Evolutionary conservation across 1,284 basidiomycete species (phyloP).

Genomic region (Fomitopsis pinicola): DNA sequence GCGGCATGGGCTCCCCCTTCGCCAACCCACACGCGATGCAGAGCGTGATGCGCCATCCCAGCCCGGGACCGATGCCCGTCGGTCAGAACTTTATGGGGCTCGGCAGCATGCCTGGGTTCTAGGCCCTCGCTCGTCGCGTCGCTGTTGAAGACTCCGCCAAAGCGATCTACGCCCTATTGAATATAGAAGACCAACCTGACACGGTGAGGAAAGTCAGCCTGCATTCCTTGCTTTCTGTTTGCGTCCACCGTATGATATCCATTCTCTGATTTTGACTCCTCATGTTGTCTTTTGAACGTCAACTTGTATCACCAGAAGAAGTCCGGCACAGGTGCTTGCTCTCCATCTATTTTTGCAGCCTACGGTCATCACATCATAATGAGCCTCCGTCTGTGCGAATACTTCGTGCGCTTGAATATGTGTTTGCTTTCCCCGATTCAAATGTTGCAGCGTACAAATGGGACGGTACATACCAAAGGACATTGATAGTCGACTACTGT

Average conservation of each 20-base stretch:
- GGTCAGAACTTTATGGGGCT: slow-evolving; percentile 57
- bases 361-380: slow-evolving; percentile 18
- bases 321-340: slow-evolving; percentile 10
- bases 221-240: slow-evolving; percentile 4
- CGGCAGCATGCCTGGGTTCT: slow-evolving; percentile 36
- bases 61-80: slow-evolving; percentile 49
- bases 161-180: slow-evolving; percentile 15
- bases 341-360: slow-evolving; percentile 11
- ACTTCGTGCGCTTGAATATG: slow-evolving; percentile 2
- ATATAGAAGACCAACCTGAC: slow-evolving; percentile 18
- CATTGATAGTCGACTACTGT: slow-evolving; percentile 52
- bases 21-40: slow-evolving; percentile 70
- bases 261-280: slow-evolving; percentile 3
- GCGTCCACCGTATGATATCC: slow-evolving; percentile 17
- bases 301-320: slow-evolving; percentile 19
- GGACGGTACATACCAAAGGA: slow-evolving; percentile 54
- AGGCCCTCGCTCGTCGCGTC: slow-evolving; percentile 1
- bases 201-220: slow-evolving; percentile 13
- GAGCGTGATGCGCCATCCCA: slow-evolving; percentile 75
- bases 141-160: background rate
- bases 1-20: slow-evolving; percentile 40
- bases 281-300: slow-evolving; percentile 2
- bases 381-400: slow-evolving; percentile 9
- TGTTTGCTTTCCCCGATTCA: background rate
- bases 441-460: slow-evolving; percentile 33